Evolutionary conservation across 768 basidiomycete genomes (phyloP).

Genomic region (Heimioporus sp.): DNA sequence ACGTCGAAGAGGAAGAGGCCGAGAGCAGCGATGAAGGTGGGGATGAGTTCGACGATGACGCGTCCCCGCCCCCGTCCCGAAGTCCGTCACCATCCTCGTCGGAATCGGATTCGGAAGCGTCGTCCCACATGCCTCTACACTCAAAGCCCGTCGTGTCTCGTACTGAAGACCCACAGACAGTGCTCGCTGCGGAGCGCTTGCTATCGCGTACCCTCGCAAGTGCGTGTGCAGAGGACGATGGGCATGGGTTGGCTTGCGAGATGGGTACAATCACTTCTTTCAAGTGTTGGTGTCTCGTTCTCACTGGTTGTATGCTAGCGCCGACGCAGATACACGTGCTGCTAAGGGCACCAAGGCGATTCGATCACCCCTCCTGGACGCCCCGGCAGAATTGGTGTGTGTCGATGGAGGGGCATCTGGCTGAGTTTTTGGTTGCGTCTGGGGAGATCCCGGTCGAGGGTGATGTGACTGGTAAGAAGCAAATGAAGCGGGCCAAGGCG

Average conservation of each 20-base stretch:
- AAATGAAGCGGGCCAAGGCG: constrained; percentile 24
- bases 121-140: constrained; percentile 12
- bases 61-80: constrained; percentile 17
- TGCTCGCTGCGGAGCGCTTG: constrained; percentile 38
- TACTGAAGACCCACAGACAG: constrained; percentile 33
- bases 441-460: constrained; percentile 1
- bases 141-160: background rate
- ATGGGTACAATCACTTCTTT: constrained; percentile 30
- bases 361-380: constrained; percentile 45
- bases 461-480: constrained; percentile 26
- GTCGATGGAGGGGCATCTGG: constrained; percentile 36
- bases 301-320: constrained; percentile 24
- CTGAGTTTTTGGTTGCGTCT: constrained; percentile 33
- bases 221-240: constrained; percentile 42
- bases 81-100: constrained; percentile 27
- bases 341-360: constrained; percentile 46
- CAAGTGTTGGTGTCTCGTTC: background rate
- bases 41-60: constrained; percentile 8
- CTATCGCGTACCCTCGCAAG: constrained; percentile 44
- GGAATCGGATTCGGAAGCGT: constrained; percentile 7
- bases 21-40: background rate
- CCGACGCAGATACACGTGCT: constrained; percentile 48
- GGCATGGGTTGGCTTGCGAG: constrained; percentile 38
- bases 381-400: constrained; percentile 43
- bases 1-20: constrained; percentile 7